Evolutionary conservation across 306 rosid genomes (phyloP).

Genomic region (Prunus armeniaca): DNA sequence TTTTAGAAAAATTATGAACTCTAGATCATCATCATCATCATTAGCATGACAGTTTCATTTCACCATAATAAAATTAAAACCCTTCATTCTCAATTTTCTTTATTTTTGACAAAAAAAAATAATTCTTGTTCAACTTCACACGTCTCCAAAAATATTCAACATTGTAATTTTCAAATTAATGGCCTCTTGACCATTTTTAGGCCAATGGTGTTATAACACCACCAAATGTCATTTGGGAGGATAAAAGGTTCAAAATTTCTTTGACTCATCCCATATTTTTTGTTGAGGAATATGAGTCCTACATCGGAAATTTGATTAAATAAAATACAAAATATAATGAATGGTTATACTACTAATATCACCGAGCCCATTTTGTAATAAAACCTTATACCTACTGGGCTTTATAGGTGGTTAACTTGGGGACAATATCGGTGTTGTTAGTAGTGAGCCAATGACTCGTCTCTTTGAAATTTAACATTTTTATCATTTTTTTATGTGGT

Average conservation of each 20-base stretch:
- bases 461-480: too few species aligned
- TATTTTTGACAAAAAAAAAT: not conserved
- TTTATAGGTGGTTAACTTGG: too few species aligned
- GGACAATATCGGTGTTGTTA: too few species aligned
- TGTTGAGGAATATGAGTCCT: too few species aligned
- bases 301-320: too few species aligned
- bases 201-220: not conserved
- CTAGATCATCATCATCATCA: not conserved
- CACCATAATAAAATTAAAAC: conserved; percentile 1
- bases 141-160: not conserved
- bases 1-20: not conserved
- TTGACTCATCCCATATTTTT: not conserved
- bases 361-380: too few species aligned
- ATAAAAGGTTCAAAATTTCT: too few species aligned
- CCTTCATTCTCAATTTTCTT: not conserved
- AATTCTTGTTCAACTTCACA: conserved; percentile 2
- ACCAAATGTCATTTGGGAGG: not conserved
- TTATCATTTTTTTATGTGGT: not conserved
- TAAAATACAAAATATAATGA: too few species aligned
- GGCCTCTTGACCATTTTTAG: not conserved
- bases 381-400: too few species aligned
- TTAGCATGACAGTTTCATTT: conserved; percentile 8
- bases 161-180: not conserved
- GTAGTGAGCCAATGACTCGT: too few species aligned
- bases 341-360: too few species aligned